These are phyloP conservation scores for Cryphonectria carpinicola DNA, from an alignment of 2,329 filamentous ascomycete genomes.

Conservation along the genomic window DNA sequence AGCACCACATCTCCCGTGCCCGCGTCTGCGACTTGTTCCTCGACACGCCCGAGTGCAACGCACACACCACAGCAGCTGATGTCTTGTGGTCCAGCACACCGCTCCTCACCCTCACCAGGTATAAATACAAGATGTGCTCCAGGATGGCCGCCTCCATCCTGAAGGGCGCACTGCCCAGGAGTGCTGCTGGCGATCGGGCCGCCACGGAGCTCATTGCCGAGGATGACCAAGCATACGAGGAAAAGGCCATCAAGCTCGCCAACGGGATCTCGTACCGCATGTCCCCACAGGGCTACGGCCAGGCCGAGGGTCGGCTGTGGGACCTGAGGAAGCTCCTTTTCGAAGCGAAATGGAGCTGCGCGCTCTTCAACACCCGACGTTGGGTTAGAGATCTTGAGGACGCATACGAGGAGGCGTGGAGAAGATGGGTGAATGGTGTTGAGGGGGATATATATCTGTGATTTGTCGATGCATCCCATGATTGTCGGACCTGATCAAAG, in stretches of 20 bases:
- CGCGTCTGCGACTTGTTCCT: constrained; percentile 93
- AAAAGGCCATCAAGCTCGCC: constrained; percentile 71
- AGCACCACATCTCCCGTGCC: constrained; percentile 89
- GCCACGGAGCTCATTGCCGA: constrained; percentile 76
- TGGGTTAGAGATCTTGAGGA: constrained; percentile 91
- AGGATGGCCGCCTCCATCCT: constrained; percentile 97
- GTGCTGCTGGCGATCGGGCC: constrained; percentile 66
- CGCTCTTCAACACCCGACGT: constrained; percentile 85
- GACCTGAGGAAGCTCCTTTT: constrained; percentile 83
- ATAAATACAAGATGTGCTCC: constrained; percentile 98
- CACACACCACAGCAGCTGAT: constrained; percentile 95
- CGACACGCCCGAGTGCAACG: constrained; percentile 97
- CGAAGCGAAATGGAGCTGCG: constrained; percentile 81
- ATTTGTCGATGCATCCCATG: neutral
- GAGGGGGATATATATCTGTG: constrained; percentile 90
- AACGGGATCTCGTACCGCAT: constrained; percentile 63
- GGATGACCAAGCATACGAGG: constrained; percentile 84
- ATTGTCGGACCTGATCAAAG: neutral
- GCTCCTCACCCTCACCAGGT: constrained; percentile 84
- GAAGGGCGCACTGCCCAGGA: constrained; percentile 81
- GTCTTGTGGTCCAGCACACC: constrained; percentile 96
- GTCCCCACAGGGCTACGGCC: constrained; percentile 49
- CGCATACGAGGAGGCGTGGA: constrained; percentile 89
- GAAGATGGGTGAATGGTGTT: constrained; percentile 80
- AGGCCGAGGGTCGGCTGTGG: constrained; percentile 70